A percentile compares a stretch with the other conserved stretches of the same genome.
Conservation (phyloP, 2,329 filamentous ascomycete species). For the Periconia sp. region DNA sequence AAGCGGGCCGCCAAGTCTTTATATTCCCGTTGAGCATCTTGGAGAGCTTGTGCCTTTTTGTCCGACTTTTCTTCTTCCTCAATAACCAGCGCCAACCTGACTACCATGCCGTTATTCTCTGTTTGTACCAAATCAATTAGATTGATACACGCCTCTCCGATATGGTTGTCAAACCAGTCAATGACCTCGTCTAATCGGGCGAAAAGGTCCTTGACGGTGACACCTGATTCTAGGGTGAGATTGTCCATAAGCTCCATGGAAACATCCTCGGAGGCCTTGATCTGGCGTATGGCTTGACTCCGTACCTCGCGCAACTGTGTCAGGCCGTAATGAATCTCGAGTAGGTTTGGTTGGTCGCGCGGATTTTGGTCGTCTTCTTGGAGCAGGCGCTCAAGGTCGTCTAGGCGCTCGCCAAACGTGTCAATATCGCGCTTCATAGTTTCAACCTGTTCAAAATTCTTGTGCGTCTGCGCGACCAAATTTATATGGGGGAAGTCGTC, state of each 20-base stretch:
- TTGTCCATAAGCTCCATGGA: conserved; percentile 91
- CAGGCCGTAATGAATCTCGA: conserved; percentile 88
- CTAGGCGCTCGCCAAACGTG: conserved; percentile 78
- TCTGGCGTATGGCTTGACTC: conserved; percentile 96
- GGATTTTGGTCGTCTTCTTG: conserved; percentile 80
- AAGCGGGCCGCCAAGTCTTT: conserved; percentile 91
- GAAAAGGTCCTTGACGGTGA: conserved; percentile 89
- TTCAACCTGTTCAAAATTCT: conserved; percentile 93
- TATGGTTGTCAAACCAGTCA: conserved; percentile 93
- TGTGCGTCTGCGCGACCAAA: conserved; percentile 87
- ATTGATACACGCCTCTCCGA: conserved; percentile 85
- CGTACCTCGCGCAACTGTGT: conserved; percentile 90
- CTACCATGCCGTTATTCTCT: conserved; percentile 86
- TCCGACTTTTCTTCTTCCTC: conserved; percentile 97
- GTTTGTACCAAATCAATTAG: conserved; percentile 83
- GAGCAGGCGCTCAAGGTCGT: conserved; percentile 75
- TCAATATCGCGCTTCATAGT: conserved; percentile 90
- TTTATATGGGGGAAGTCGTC: conserved; percentile 94
- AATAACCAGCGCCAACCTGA: conserved; percentile 87
- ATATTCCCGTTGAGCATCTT: conserved; percentile 93
- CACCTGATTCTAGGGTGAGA: conserved; percentile 61
- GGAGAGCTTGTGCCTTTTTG: conserved; percentile 83
- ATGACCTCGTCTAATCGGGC: conserved; percentile 81
- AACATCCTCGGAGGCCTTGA: conserved; percentile 77
- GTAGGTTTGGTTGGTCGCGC: conserved; percentile 88